Evolutionary conservation across 805 yeast genomes (phyloP).

Genomic region (Myxozyma nipponensis): DNA sequence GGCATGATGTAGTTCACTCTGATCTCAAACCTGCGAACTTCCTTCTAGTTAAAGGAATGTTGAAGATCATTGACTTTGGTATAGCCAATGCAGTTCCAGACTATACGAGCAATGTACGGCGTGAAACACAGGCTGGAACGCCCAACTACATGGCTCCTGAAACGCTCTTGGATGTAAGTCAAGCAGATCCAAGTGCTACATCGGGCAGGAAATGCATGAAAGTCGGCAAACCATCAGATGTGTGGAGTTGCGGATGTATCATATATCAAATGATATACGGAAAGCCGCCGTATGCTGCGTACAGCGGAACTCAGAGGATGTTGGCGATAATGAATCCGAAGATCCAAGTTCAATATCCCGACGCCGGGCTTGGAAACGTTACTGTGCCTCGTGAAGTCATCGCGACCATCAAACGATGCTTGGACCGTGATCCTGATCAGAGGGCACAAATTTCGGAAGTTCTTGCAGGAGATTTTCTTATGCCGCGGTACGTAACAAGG

Average conservation of each 20-base stretch:
- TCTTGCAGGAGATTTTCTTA: conserved; percentile 59
- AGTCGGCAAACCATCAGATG: conserved; percentile 92
- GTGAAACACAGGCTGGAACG: conserved; percentile 91
- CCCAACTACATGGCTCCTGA: conserved; percentile 99
- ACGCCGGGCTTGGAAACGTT: conserved; percentile 54
- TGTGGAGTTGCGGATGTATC: conserved; percentile 98
- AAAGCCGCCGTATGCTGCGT: conserved; percentile 80
- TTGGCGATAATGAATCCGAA: conserved; percentile 85
- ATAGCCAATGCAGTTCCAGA: conserved; percentile 87
- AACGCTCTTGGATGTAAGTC: conserved; percentile 63
- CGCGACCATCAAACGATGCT: conserved; percentile 68
- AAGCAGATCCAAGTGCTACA: conserved; percentile 35
- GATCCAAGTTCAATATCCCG: conserved; percentile 64
- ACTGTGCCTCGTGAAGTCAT: conserved; percentile 66
- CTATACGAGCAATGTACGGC: conserved; percentile 81
- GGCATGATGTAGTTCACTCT: conserved; percentile 78
- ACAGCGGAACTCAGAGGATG: conserved; percentile 69
- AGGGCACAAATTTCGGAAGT: conserved; percentile 64
- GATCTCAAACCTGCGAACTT: conserved; percentile 63
- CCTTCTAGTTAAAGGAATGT: conserved; percentile 62
- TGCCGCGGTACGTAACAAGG: conserved; percentile 69
- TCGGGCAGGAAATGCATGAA: conserved; percentile 49
- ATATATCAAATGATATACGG: conserved; percentile 95
- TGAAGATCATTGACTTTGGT: conserved; percentile 93
- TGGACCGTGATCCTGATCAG: conserved; percentile 63